Conservation (phyloP, 257 asterid species). For the Solanum chaucha region DNA sequence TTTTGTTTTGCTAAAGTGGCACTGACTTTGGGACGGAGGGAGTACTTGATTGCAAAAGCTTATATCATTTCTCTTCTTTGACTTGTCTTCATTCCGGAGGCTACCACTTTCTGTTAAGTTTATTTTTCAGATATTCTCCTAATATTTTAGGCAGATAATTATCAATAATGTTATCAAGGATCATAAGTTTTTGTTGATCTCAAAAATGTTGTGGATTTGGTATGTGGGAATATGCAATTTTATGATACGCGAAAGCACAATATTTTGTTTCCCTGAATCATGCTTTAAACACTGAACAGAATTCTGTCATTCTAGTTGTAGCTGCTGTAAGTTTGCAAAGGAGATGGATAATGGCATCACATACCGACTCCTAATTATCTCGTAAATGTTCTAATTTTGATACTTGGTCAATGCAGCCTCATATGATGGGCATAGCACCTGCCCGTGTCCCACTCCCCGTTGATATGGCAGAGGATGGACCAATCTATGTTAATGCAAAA, state of each 20-base stretch:
- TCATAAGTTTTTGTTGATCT: background rate
- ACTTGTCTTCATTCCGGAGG: too few species aligned
- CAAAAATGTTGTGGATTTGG: background rate
- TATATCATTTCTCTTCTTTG: background rate
- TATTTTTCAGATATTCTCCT: too few species aligned
- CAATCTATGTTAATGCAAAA: conserved; percentile 84
- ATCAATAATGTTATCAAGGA: background rate
- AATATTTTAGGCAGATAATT: too few species aligned
- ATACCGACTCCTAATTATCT: background rate
- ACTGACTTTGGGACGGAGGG: background rate
- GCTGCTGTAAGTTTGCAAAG: background rate
- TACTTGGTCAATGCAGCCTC: conserved; percentile 46
- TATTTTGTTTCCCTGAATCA: background rate
- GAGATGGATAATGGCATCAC: background rate
- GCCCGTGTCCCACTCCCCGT: conserved; percentile 75
- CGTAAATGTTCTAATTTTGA: background rate
- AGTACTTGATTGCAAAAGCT: background rate
- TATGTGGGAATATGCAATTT: background rate
- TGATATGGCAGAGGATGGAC: conserved; percentile 83
- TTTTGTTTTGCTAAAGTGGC: background rate
- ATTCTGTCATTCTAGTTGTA: background rate
- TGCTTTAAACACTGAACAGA: background rate
- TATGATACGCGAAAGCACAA: background rate
- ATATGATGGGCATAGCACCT: conserved; percentile 40
- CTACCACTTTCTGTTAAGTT: too few species aligned